These are phyloP conservation scores for Gyromitra esculenta DNA, from an alignment of 2,329 filamentous ascomycete genomes.

Conservation along the genomic window DNA sequence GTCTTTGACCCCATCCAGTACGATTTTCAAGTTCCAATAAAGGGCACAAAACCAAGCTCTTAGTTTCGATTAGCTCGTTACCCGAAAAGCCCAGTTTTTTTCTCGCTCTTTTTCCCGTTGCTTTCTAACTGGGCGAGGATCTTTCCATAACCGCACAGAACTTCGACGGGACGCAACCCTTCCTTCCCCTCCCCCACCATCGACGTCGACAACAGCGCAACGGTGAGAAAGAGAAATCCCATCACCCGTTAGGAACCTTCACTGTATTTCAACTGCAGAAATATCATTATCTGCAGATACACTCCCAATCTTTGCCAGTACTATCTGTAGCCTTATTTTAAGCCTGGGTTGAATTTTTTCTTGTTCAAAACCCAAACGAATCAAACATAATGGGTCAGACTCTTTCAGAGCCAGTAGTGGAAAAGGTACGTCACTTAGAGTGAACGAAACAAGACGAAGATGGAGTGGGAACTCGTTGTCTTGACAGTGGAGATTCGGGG, in stretches of 20 bases:
- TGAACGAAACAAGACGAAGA: slow-evolving; percentile 22
- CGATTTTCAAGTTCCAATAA: slow-evolving; percentile 15
- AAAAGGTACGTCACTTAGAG: slow-evolving; percentile 76
- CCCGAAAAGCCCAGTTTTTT: slow-evolving; percentile 33
- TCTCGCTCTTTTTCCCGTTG: slow-evolving; percentile 41
- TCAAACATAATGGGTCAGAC: slow-evolving; percentile 88
- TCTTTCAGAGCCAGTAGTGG: slow-evolving; percentile 96
- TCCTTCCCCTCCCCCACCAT: slow-evolving; percentile 57
- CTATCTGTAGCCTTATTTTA: slow-evolving; percentile 22
- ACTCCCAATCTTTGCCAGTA: slow-evolving; percentile 19
- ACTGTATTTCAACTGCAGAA: slow-evolving; percentile 18
- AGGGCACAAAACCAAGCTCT: slow-evolving; percentile 25
- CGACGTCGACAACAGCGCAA: slow-evolving; percentile 49
- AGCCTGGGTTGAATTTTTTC: slow-evolving; percentile 31
- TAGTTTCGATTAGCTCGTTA: slow-evolving; percentile 40
- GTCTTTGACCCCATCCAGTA: slow-evolving; percentile 7
- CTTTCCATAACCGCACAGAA: slow-evolving; percentile 42
- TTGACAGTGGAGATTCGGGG: slow-evolving; percentile 13
- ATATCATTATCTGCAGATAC: slow-evolving; percentile 22
- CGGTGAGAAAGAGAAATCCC: slow-evolving; percentile 23
- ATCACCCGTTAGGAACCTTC: slow-evolving; percentile 25
- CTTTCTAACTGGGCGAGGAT: slow-evolving; percentile 29
- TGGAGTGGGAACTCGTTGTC: slow-evolving; percentile 20
- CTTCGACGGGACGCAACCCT: slow-evolving; percentile 48
- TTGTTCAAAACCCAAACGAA: slow-evolving; percentile 43